Evolutionary conservation across 139 green algal species (phyloP), one percentile per base, ranked within the genome.

Genomic region (Prasinococcaceae sp.): DNA sequence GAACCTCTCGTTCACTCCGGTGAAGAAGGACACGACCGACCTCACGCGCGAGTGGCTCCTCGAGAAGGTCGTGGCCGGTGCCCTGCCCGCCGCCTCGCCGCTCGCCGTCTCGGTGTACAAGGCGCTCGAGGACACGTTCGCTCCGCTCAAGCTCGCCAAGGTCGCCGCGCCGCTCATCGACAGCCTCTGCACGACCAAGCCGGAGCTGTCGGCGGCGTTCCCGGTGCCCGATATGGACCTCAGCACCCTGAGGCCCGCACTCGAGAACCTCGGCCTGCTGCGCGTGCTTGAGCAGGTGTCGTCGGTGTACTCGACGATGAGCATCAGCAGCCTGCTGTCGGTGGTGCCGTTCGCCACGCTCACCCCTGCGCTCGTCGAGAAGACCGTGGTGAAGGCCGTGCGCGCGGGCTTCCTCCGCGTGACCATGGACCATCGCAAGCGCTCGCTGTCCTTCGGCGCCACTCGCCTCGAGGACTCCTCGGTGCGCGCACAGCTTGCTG

Each of bases 271-370:
- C 4, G 77, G 84, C 2, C 73, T 94, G 38, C 63, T 93, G 54
- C 78, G 81, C 23, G 77, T 90, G 67, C 60, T 97, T 39, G 80
- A 90, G 70, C 90, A 98, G 79, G 72, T 96, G 37, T 74, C 64
- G 23, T 30, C 52, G 39, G 80, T 89, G 27, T 92, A 90, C 73
- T 59, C 60, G 8, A 72, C 80, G 2, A 79, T 92, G 69, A 65
- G 59, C 29, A 68, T 92, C 4, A 36, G 53, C 0, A 52, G 38
- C 26, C 60, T 92, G 44, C 53, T 53, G 10, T 41, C 65, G 40
- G 50, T 85, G 61, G 77, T 85, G 32, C 77, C 80, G 35, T 92
- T 85, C 61, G 83, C 50, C 40, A 63, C 30, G 86, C 93, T 28
- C 19, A 38, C 16, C 63, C 30, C 22, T 39, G 60, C 55, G 17